A percentile compares a stretch with the other conserved stretches of the same genome.
phyloP scores from a whole-genome alignment of 768 basidiomycete species.

The Lentinus tigrinus region DNA sequence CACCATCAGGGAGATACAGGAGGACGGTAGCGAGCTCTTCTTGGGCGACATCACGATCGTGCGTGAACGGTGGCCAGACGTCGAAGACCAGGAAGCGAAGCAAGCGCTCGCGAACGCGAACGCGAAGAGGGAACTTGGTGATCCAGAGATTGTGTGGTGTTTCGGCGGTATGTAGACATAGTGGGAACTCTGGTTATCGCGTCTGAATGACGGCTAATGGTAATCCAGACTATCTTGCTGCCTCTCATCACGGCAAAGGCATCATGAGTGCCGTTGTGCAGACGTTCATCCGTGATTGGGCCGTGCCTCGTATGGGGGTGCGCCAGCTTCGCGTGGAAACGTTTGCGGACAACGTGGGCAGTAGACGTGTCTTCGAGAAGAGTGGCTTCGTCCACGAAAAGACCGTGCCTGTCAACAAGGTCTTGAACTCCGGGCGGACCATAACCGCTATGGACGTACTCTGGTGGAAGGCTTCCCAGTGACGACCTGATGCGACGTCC shows the following conservation, averaged over 20 bases:
- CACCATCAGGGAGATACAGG: slow-evolving; percentile 50
- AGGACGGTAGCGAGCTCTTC: slow-evolving; percentile 52
- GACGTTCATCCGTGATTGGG: slow-evolving; percentile 57
- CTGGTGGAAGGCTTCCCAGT: slow-evolving; percentile 20
- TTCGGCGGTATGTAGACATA: slow-evolving; percentile 52
- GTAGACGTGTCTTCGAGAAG: slow-evolving; percentile 66
- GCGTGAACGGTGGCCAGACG: slow-evolving; percentile 30
- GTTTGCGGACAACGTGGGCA: slow-evolving; percentile 55
- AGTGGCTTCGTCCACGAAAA: slow-evolving; percentile 50
- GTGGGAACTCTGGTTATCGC: neutral
- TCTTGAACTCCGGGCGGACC: slow-evolving; percentile 36
- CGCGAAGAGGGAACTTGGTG: slow-evolving; percentile 39
- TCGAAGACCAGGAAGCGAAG: slow-evolving; percentile 38
- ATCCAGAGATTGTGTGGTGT: slow-evolving; percentile 58
- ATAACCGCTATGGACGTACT: slow-evolving; percentile 23
- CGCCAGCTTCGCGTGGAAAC: slow-evolving; percentile 43
- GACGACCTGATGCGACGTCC: neutral
- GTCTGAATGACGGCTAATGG: neutral
- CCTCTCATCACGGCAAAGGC: slow-evolving; percentile 62
- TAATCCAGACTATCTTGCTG: slow-evolving; percentile 49
- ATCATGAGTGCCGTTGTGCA: slow-evolving; percentile 71
- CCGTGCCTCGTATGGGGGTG: slow-evolving; percentile 61
- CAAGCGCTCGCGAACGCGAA: slow-evolving; percentile 41
- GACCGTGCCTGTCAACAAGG: slow-evolving; percentile 37
- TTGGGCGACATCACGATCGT: slow-evolving; percentile 45